Percentiles rank a stretch among this genome's conserved stretches.
Evolutionary conservation across 164 flowering plant species (phyloP).

Genomic region (Warburgia ugandensis): DNA sequence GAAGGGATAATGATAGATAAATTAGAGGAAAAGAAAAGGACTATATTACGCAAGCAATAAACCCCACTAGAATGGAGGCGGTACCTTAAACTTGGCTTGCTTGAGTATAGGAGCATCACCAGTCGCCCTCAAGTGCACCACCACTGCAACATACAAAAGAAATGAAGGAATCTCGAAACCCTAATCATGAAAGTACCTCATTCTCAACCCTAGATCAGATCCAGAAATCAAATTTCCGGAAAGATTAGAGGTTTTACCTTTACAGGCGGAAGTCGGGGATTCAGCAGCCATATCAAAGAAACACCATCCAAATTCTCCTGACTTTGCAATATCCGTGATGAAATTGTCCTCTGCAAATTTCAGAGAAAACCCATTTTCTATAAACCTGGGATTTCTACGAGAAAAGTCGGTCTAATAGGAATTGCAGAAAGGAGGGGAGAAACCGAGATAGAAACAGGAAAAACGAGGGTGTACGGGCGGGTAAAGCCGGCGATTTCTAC

Average conservation of each 20-base stretch:
- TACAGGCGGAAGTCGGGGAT: slow-evolving; percentile 38
- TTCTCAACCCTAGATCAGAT: not conserved
- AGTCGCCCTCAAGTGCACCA: slow-evolving; percentile 81
- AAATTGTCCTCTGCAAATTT: no score
- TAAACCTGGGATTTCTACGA: no score
- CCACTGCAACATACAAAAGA: slow-evolving; percentile 39
- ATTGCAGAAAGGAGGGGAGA: no score
- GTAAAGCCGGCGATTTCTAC: no score
- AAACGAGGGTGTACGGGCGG: no score
- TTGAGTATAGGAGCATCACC: slow-evolving; percentile 98
- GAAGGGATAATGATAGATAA: not conserved
- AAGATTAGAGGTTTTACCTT: slow-evolving; percentile 26
- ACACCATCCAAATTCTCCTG: no score
- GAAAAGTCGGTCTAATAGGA: no score
- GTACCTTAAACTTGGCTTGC: slow-evolving; percentile 93
- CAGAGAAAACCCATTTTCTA: no score
- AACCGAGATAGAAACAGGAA: no score
- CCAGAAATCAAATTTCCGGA: not conserved
- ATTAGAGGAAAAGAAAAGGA: not conserved
- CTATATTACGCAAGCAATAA: not conserved
- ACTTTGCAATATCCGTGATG: no score
- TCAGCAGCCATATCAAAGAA: slow-evolving; percentile 50
- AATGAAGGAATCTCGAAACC: not conserved
- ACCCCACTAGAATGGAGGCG: not conserved
- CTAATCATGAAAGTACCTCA: not conserved